Evolutionary conservation across 106 monocot genomes (phyloP).

Genomic region (Apostasia ramifera): DNA sequence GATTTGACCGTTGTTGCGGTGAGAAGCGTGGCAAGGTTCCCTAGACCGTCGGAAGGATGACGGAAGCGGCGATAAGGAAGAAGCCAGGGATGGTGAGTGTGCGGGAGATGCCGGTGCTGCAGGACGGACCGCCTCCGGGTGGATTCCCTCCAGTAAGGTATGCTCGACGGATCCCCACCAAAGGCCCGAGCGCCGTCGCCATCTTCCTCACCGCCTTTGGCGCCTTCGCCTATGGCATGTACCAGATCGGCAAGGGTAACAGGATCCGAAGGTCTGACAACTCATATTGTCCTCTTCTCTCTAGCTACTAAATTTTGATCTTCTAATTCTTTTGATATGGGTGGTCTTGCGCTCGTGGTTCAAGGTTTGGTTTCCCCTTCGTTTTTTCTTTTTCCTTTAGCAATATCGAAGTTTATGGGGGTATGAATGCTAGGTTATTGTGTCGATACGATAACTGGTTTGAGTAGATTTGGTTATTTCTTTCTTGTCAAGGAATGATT

Average conservation of each 20-base stretch:
- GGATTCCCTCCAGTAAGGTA: conserved; percentile 74
- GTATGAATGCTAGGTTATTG: too few species aligned
- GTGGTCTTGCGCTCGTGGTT: neutral
- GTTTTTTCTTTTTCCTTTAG: too few species aligned
- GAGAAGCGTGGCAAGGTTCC: neutral
- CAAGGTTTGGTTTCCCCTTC: neutral
- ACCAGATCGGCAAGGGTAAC: conserved; percentile 91
- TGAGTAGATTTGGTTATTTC: too few species aligned
- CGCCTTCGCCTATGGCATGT: conserved; percentile 85
- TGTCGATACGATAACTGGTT: too few species aligned
- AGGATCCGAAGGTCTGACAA: conserved; percentile 63
- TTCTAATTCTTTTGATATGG: neutral
- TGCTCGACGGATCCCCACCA: conserved; percentile 76
- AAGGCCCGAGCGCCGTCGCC: conserved; percentile 69
- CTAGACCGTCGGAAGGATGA: conserved; percentile 30
- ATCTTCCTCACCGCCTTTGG: conserved; percentile 69
- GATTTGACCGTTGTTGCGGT: neutral
- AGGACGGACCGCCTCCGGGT: conserved; percentile 87
- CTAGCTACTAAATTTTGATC: neutral
- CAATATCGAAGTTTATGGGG: too few species aligned
- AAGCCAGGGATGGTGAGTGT: conserved; percentile 89
- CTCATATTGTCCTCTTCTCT: neutral
- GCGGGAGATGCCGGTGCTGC: conserved; percentile 76
- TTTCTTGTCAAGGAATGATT: too few species aligned
- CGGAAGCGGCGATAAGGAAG: conserved; percentile 72